Evolutionary conservation across 495 filamentous ascomycete genomes (phyloP), one percentile per base, ranked within the genome.

Genomic region (Glutinoglossum americanum): DNA sequence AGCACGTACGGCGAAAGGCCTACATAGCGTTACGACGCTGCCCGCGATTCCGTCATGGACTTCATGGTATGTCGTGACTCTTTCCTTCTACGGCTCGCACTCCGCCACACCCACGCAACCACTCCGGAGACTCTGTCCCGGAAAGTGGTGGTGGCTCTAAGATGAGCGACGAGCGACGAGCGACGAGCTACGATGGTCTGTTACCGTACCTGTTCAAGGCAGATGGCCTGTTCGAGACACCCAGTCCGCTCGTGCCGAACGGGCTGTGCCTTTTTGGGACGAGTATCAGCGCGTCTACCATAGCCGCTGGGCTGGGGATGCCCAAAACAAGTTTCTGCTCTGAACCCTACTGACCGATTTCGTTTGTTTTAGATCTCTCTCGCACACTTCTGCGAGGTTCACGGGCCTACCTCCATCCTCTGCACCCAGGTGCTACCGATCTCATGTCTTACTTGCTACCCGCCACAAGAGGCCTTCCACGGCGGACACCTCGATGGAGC

Each of bases 301-400:
- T 33, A 9, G 30, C 30, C 30, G n/a, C n/a, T n/a, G n/a, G n/a
- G n/a, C n/a, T n/a, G n/a, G n/a, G n/a, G n/a, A n/a, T n/a, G n/a
- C n/a, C n/a, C n/a, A n/a, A n/a, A n/a, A n/a, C n/a, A n/a, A n/a
- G n/a, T n/a, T n/a, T n/a, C n/a, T n/a, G n/a, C n/a, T n/a, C n/a
- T n/a, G n/a, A n/a, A n/a, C 30, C 30, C 30, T 33, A 33, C 30
- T 33, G 30, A 33, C 30, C 3, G 30, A 33, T 33, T 33, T 9
- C 9, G 9, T 9, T 33, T 9, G 30, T 33, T 33, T 9, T 21
- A 96, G 89, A 79, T 95, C 65, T 93, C 87, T 67, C 79, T 96
- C 63, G 89, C 89, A 65, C 89, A 96, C 72, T 96, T 94, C 70
- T 96, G 89, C 75, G 89, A 96, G 70, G 76, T 88, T 64, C 89